Evolutionary conservation across 2,329 filamentous ascomycete genomes (phyloP), one percentile per base, ranked within the genome.

Genomic region (Chrysoporthe austroafricana): DNA sequence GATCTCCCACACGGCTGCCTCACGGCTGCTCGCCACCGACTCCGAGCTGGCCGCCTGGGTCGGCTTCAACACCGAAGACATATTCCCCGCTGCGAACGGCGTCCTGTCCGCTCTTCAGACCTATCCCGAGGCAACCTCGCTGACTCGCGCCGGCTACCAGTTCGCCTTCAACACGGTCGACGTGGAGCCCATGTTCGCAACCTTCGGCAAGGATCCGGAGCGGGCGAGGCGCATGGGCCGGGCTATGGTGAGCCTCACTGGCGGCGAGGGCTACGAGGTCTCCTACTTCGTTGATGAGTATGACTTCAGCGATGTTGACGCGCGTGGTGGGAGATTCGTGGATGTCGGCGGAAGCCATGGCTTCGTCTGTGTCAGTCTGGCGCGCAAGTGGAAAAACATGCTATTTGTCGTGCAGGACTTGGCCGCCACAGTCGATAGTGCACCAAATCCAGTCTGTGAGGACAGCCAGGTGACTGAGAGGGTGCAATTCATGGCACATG

Each of bases 311-410:
- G 79, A 78, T 1, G 74, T 88, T 1, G 79, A 86, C 62, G 75
- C 75, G 0, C 73, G 68, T 1, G 75, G 76, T 5, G 86, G 82
- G 3, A 85, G 80, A 0, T 76, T 90, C 50, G 85, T 90, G 4
- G 87, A 90, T 65, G 72, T 88, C 16, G 87, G 88, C 11, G 87
- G 88, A 2, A 85, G 83, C 21, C 84, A 85, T 63, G 88, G 88
- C 0, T 85, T 87, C 59, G 83, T 85, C n/a, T 83, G 80, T 59
- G 79, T 85, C n/a, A 84, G 83, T 3, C 77, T 90, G 56, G 87
- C 85, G 1, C 78, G 79, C 69, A 76, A 75, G 66, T 87, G 83
- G 76, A 79, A 79, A 59, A 79, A 83, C 50, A 80, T 87, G 71
- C 80, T 78, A 58, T 88, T 88, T 73, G 76, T 88, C 16, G 86